Percentiles rank a stretch among this genome's conserved stretches.
Evolutionary conservation across 192 early-diverging fungal genomes (phyloP).

Genomic region (Backusella luteola): DNA sequence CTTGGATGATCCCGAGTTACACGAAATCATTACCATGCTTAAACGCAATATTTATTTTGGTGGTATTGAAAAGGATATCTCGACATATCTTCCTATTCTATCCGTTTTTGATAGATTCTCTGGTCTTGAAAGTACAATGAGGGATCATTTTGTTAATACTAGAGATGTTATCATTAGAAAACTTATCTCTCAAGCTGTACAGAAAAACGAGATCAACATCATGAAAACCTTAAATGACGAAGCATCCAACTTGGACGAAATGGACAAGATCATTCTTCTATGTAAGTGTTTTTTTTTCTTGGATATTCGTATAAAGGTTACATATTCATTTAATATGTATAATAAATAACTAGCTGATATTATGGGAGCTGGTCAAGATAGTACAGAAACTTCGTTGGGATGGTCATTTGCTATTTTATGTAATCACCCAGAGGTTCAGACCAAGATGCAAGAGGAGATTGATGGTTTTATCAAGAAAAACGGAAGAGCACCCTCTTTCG

Average conservation of each 20-base stretch:
- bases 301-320: no score
- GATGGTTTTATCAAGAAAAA: constrained; percentile 5
- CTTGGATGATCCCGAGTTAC: constrained; percentile 6
- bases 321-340: not conserved
- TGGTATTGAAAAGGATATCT: not conserved
- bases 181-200: not conserved
- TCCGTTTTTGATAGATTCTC: not conserved
- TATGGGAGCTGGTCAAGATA: constrained; percentile 7
- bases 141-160: not conserved
- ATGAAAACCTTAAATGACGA: not conserved
- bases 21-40: not conserved
- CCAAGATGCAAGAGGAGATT: constrained; percentile 3
- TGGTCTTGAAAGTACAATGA: not conserved
- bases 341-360: constrained; percentile 8
- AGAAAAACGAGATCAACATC: not conserved
- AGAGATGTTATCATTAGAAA: not conserved
- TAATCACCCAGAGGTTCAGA: constrained; percentile 22
- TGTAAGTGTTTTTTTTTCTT: not conserved
- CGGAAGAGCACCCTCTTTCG: not conserved
- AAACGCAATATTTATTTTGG: not conserved
- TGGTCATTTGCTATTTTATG: constrained; percentile 14
- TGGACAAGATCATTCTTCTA: not conserved
- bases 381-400: constrained; percentile 4
- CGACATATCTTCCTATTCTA: not conserved
- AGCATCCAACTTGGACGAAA: not conserved